Base-by-base conservation (phyloP, 2,329 filamentous ascomycete genomes). In the Aspergillus cejpii region DNA sequence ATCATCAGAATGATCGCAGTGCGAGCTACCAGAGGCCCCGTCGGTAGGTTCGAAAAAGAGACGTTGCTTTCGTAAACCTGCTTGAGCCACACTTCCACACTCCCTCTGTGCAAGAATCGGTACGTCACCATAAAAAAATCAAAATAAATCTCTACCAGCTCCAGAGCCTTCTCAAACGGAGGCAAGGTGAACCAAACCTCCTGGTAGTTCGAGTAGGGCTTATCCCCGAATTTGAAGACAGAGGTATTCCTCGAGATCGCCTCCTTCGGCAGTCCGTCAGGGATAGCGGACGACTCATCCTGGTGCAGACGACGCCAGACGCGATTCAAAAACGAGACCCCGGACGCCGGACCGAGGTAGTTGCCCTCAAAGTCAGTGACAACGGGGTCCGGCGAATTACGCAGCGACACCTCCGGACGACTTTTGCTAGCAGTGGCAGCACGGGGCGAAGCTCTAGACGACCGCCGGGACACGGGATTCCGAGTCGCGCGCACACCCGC, bases 301-400 rank as follows among this genome's bases (percentile, higher is more conserved):
- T 81, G 37, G 72, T 81, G 50, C 56, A 87, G 44, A 73, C 83
- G 66, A 73, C 84, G 62, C 81, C 85, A 71, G 74, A 83, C 70
- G 72, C 83, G 80, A 63, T 85, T 52, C 70, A 87, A 64, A 67
- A 83, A 72, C 53, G 77, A 67, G 55, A 75, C 59, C 34, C 72
- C 57, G 57, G 77, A 71, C 3, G 76, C 74, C 11, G 73, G 72
- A 7, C 77, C 77, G n/a, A 77, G 67, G 49, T 77, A 76, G 41
- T 80, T 75, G 1, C 74, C 76, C 50, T 76, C 71, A 8, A 77
- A 71, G 47, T 77, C 74, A 1, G 74, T 70, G 15, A 69, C 67
- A 4, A 65, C 68, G 3, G 68, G 66, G 39, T 71, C 74, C 1
- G 71, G 74, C 1, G 73, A 78, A 34, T 59, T 60, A 11, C 60